These are phyloP conservation scores for Arthroderma sp. DNA, from an alignment of 2,329 filamentous ascomycete genomes.

Conservation along the genomic window DNA sequence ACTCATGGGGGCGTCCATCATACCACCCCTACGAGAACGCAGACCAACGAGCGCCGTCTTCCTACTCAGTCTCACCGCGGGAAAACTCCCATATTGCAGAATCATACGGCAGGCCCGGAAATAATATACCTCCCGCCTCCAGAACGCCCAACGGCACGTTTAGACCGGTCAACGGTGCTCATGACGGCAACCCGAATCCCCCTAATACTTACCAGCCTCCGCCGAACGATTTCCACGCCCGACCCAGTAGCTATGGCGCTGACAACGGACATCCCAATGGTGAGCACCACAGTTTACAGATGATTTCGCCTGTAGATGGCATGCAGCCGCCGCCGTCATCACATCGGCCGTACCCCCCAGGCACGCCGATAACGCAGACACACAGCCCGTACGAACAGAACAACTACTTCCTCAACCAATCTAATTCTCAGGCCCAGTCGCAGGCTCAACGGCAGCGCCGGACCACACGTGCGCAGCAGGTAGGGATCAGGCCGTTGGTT, in stretches of 20 bases:
- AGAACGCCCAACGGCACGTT: slow-evolving; percentile 21
- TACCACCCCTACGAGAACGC: slow-evolving; percentile 9
- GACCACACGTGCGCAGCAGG: slow-evolving; percentile 31
- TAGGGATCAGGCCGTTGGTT: slow-evolving; percentile 13
- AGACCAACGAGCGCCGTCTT: slow-evolving; percentile 9
- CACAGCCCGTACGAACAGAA: slow-evolving; percentile 23
- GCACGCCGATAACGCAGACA: slow-evolving; percentile 16
- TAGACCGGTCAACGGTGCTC: slow-evolving; percentile 27
- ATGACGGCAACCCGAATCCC: slow-evolving; percentile 16
- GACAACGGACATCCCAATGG: slow-evolving; percentile 15
- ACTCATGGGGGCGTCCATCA: slow-evolving; percentile 8
- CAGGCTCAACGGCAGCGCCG: slow-evolving; percentile 26
- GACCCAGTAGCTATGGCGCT: neutral
- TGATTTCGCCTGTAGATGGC: slow-evolving; percentile 18
- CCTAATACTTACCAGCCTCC: slow-evolving; percentile 24
- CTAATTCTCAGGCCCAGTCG: slow-evolving; percentile 16
- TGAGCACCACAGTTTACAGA: slow-evolving; percentile 22
- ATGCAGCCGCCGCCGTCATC: slow-evolving; percentile 19
- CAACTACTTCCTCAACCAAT: slow-evolving; percentile 22
- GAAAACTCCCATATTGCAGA: slow-evolving; percentile 11
- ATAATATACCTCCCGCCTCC: slow-evolving; percentile 21
- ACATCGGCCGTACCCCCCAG: slow-evolving; percentile 13
- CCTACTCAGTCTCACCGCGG: slow-evolving; percentile 20
- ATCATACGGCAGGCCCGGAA: slow-evolving; percentile 23
- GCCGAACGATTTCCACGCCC: slow-evolving; percentile 9